Evolutionary conservation across 257 asterid genomes (phyloP).

Genomic region (Dorcoceras hygrometricum): DNA sequence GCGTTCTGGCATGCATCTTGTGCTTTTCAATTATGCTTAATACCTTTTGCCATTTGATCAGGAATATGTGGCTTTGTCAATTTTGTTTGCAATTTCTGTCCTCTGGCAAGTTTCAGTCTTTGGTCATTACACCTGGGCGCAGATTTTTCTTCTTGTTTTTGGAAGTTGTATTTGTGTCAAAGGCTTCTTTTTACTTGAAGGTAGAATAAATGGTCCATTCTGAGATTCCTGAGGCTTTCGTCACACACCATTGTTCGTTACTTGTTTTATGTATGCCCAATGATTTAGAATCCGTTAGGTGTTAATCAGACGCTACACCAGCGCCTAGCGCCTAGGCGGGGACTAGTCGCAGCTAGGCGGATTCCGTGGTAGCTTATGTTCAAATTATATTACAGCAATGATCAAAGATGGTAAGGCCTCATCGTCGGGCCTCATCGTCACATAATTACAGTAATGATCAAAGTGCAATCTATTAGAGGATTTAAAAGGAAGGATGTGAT

Average conservation of each 20-base stretch:
- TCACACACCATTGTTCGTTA: background rate
- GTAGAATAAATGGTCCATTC: background rate
- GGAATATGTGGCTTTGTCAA: background rate
- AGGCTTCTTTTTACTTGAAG: background rate
- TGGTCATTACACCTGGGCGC: background rate
- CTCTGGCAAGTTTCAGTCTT: background rate
- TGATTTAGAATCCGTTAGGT: no score
- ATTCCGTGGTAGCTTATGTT: no score
- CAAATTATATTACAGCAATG: no score
- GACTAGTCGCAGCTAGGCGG: no score
- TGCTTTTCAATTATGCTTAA: background rate
- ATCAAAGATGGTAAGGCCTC: no score
- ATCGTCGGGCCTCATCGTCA: no score
- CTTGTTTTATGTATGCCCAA: background rate
- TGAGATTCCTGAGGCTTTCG: constrained; percentile 1
- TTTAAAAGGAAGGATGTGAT: no score
- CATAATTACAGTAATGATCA: no score
- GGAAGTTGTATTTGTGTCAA: background rate
- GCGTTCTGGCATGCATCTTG: constrained; percentile 1
- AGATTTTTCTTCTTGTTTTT: constrained; percentile 12
- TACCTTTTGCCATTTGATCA: constrained; percentile 10
- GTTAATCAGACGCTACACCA: no score
- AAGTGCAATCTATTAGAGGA: no score
- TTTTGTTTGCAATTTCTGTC: background rate
- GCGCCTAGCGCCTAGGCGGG: no score